Percentiles rank a stretch among this genome's conserved stretches.
These are phyloP conservation scores for Paracoccidioides brasiliensis DNA, from an alignment of 2,329 filamentous ascomycete species.

Conservation along the genomic window DNA sequence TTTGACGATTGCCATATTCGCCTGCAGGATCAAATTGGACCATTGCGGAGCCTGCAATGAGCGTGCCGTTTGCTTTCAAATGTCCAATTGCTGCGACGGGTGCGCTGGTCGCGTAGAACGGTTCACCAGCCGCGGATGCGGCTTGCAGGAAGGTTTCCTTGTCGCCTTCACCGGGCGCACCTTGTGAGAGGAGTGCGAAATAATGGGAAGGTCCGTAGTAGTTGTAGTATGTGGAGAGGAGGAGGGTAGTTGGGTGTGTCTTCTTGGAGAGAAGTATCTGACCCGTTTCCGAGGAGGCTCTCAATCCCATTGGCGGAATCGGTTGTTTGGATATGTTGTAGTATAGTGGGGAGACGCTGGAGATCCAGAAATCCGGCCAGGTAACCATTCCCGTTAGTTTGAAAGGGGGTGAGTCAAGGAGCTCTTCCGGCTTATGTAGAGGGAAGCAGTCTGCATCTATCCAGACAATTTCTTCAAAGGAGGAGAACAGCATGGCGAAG, in stretches of 20 bases:
- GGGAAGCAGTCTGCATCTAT: conserved; percentile 47
- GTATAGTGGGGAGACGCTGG: conserved; percentile 27
- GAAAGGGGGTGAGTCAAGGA: conserved; percentile 42
- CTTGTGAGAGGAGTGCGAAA: conserved; percentile 35
- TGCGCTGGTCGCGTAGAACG: conserved; percentile 32
- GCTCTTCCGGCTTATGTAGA: conserved; percentile 30
- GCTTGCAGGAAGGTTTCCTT: conserved; percentile 40
- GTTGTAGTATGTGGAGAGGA: conserved; percentile 39
- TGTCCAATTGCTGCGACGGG: conserved; percentile 23
- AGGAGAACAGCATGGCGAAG: conserved; percentile 44
- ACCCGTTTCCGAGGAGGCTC: conserved; percentile 31
- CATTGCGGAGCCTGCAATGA: conserved; percentile 27
- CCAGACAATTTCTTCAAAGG: conserved; percentile 47
- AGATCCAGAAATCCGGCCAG: conserved; percentile 40
- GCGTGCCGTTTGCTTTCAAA: conserved; percentile 6
- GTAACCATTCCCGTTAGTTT: conserved; percentile 40
- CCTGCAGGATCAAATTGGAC: conserved; percentile 31
- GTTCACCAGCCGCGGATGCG: conserved; percentile 26
- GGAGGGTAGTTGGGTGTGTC: conserved; percentile 28
- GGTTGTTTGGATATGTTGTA: conserved; percentile 25
- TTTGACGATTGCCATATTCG: conserved; percentile 33
- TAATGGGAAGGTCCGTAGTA: conserved; percentile 34
- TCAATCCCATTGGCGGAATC: conserved; percentile 11
- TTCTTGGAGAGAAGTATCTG: conserved; percentile 35
- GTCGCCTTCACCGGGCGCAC: conserved; percentile 37